A percentile compares a stretch with the other conserved stretches of the same genome.
These are phyloP conservation scores for Beauveria rudraprayagi DNA, from an alignment of 2,329 filamentous ascomycete genomes.

Conservation along the genomic window DNA sequence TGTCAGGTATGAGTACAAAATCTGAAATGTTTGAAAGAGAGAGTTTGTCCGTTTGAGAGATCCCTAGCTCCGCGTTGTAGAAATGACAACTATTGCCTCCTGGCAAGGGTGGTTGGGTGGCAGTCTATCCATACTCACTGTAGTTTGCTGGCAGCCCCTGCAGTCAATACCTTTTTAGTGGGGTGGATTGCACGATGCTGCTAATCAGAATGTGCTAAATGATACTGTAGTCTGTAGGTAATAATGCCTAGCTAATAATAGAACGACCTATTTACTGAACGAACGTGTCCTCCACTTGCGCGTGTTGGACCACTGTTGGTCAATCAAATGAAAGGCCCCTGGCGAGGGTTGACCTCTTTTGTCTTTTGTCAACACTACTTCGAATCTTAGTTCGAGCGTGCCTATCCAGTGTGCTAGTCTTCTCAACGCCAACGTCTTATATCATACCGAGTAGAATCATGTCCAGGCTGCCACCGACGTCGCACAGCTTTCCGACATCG, in stretches of 20 bases:
- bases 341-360: too few species aligned
- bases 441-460: not conserved
- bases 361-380: too few species aligned
- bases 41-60: not conserved
- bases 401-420: too few species aligned
- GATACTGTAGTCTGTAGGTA: not conserved
- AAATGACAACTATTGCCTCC: constrained; percentile 5
- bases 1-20: not conserved
- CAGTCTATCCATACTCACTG: not conserved
- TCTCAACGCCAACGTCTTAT: too few species aligned
- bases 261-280: not conserved
- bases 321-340: not conserved
- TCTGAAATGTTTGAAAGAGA: constrained; percentile 4
- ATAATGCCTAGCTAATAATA: not conserved
- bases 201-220: not conserved
- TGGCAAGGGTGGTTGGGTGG: constrained; percentile 3
- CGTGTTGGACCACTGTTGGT: not conserved
- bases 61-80: constrained; percentile 2
- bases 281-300: too few species aligned
- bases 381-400: too few species aligned
- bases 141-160: not conserved
- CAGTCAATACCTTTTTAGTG: not conserved
- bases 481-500: not conserved
- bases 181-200: not conserved
- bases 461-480: not conserved